These are phyloP conservation scores for Tulasnella sp. DNA, from an alignment of 768 basidiomycete genomes.

Conservation along the genomic window DNA sequence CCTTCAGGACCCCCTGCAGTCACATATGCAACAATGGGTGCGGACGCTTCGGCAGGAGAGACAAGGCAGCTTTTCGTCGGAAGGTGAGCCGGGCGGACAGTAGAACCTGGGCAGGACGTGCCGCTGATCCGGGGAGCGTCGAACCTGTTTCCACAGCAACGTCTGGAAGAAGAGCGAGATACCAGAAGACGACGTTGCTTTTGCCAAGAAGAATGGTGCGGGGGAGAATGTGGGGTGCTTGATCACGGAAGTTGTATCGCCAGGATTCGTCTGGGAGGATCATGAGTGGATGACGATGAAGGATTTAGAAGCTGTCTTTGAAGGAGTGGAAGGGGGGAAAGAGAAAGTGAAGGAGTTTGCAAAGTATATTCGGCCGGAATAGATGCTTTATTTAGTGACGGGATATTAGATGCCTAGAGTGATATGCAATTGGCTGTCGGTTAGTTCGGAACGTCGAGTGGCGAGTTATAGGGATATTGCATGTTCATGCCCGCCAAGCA, in stretches of 20 bases:
- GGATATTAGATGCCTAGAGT: background rate
- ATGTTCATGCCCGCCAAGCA: conserved; percentile 65
- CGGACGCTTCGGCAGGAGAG: conserved; percentile 45
- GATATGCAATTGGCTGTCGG: background rate
- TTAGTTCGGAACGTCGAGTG: background rate
- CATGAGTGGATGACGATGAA: conserved; percentile 46
- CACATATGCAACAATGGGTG: conserved; percentile 47
- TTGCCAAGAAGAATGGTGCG: conserved; percentile 31
- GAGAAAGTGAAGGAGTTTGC: conserved; percentile 30
- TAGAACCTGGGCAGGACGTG: background rate
- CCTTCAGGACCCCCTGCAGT: conserved; percentile 36
- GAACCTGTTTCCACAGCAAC: conserved; percentile 30
- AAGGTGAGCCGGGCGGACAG: background rate
- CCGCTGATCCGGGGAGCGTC: background rate
- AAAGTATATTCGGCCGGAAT: conserved; percentile 9
- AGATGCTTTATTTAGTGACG: background rate
- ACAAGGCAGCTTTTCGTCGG: conserved; percentile 46
- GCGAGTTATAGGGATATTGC: background rate
- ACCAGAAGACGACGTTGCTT: conserved; percentile 37
- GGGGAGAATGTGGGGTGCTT: conserved; percentile 46
- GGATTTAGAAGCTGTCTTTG: conserved; percentile 41
- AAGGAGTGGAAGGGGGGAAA: conserved; percentile 36
- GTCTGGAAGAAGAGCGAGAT: conserved; percentile 41
- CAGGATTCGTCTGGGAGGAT: conserved; percentile 54
- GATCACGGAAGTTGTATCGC: conserved; percentile 59